A percentile compares a stretch with the other conserved stretches of the same genome.
Conservation (phyloP, 2,329 filamentous ascomycete genomes). For the Aspergillus floridensis region DNA sequence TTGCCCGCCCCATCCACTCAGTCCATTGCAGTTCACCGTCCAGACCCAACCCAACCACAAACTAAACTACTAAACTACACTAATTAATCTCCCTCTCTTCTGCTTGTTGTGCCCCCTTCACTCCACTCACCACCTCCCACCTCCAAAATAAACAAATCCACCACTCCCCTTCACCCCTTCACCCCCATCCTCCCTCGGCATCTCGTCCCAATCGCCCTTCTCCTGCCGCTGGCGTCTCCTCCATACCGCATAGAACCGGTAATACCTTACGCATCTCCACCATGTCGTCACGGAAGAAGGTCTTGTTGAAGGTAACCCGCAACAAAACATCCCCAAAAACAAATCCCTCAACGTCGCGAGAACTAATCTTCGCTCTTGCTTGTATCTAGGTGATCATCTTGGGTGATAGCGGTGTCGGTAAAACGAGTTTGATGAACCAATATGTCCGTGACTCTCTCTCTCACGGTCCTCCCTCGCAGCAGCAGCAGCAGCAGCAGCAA, state of each 20-base stretch:
- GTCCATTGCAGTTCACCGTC: slow-evolving; percentile 9
- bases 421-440: slow-evolving; percentile 99
- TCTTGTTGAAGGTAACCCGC: slow-evolving; percentile 72
- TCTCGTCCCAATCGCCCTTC: neutral
- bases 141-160: neutral
- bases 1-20: slow-evolving; percentile 16
- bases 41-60: slow-evolving; percentile 12
- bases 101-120: neutral
- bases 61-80: slow-evolving; percentile 1
- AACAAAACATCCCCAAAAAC: neutral
- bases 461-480: slow-evolving; percentile 9
- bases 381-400: slow-evolving; percentile 85
- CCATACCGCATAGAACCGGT: neutral
- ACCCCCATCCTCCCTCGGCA: neutral
- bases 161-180: neutral
- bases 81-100: neutral
- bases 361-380: slow-evolving; percentile 12
- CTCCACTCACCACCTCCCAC: neutral
- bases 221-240: neutral
- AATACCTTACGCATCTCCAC: slow-evolving; percentile 7
- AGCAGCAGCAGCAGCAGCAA: neutral
- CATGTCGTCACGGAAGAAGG: slow-evolving; percentile 86
- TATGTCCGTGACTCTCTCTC: slow-evolving; percentile 66
- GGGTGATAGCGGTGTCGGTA: slow-evolving; percentile 96
- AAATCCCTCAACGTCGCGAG: neutral